Conservation (phyloP, 2,329 filamentous ascomycete species). For the Penicillium glabrum region DNA sequence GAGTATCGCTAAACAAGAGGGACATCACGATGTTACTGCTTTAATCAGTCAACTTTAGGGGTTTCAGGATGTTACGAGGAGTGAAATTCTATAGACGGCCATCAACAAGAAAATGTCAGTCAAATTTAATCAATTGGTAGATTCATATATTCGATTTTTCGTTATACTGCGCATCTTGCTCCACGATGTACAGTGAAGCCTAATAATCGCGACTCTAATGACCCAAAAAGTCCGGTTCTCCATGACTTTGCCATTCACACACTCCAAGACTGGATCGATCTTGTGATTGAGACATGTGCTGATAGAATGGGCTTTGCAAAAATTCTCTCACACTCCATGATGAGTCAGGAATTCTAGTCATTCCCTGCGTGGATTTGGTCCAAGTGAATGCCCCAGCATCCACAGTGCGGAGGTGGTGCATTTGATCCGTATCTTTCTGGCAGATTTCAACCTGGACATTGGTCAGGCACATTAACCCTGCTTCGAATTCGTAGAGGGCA, state of each 20-base stretch:
- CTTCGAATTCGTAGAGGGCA: background rate
- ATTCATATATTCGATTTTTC: background rate
- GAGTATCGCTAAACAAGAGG: background rate
- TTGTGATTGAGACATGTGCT: background rate
- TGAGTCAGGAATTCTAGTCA: background rate
- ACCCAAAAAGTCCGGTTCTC: background rate
- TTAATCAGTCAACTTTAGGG: background rate
- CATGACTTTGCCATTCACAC: background rate
- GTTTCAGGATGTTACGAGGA: background rate
- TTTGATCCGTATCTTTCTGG: background rate
- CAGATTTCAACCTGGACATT: background rate
- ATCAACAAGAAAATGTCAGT: too few relatives aligned
- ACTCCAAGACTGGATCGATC: background rate
- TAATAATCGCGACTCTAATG: background rate
- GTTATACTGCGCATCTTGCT: background rate
- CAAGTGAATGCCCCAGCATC: conserved; percentile 1
- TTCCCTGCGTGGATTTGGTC: background rate
- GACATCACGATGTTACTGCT: background rate
- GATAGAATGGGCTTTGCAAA: background rate
- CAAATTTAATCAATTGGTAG: background rate
- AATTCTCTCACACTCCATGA: background rate
- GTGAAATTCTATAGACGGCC: background rate
- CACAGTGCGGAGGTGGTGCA: background rate
- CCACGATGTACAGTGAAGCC: background rate
- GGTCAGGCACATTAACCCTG: background rate